Base-by-base conservation (phyloP, 805 yeast species). In the Hanseniaspora lachancei region DNA sequence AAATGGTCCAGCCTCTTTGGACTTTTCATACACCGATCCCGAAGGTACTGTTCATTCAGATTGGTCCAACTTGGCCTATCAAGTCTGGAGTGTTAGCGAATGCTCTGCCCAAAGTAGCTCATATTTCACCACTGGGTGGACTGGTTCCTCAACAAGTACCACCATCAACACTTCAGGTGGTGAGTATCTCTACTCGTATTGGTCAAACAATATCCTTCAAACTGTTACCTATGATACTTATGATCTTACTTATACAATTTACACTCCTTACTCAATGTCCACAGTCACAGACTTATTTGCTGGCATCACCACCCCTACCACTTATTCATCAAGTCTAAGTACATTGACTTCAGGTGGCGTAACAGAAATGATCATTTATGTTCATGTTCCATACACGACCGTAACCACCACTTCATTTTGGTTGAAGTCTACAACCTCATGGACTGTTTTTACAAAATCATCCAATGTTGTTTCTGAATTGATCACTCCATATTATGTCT, bases 11-110 rank as follows among this genome's bases (percentile, higher is more conserved):
- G 63, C 61, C 35, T 55, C 58, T 16, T 48, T 62, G 23, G 55
- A 54, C 12, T 57, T 63, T 20, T 43, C 59, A 8, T 61, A 62
- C 38, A 57, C 58, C 1, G 58, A 57, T 41, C 69, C 69, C 2
- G 56, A 41, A 34, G 65, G 65, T 13, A 49, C 41, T 7, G 27
- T 39, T 8, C 58, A 58, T 49, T 57, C 50, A 3, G 62, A 57
- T 41, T 62, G 60, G 60, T 58, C 54, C 10, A 52, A 47, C 10
- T 58, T 49, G 24, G 60, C 64, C 16, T 63, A 56, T 55, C 48
- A 55, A 18, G 58, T 58, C n/a, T 50, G 47, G 18, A 54, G 55
- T 39, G 23, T 49, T 16, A 46, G 55, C 24, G 2, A 21, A 54
- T 36, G 47, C 34, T 44, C 52, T 36, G 42, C 53, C 18, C 55